Evolutionary conservation across 805 yeast species (phyloP), one percentile per base, ranked within the genome.

Genomic region (Candida ascalaphidarum): DNA sequence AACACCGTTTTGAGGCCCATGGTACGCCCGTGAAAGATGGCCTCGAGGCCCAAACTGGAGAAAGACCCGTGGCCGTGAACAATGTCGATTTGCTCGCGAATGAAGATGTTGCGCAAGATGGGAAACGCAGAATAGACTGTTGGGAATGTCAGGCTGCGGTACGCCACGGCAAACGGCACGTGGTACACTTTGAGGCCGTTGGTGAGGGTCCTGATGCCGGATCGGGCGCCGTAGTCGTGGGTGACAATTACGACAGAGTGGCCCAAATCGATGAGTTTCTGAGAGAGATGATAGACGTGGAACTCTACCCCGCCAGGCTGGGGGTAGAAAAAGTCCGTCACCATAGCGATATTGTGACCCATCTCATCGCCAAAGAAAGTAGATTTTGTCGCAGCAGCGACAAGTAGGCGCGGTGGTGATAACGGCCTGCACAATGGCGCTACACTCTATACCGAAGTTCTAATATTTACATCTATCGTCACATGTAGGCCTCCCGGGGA

Each of bases 251-350:
- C 58, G 8, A 89, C 96, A 4, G 82, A 73, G 47, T 88, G 96
- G 7, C 96, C 96, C 22, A 77, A 55, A 13, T 71, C 73, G 7
- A 84, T 78, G 30, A 88, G 69, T 44, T 79, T 74, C 52, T 85
- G 94, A 0, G 97, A 78, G 14, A 92, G 56, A 51, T 92, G 97
- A 52, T 84, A 85, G 11, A 89, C 82, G 50, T 92, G 98, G 36
- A 89, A 76, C 52, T 92, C 99, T 2, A 92, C 94, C 7, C 99
- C 99, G 3, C 99, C 99, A 0, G 96, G 81, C 50, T 92, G 98
- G 8, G 99, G 99, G 56, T 82, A 92, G 71, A 92, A 92, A 64
- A 86, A 92, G 55, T 92, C 99, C 24, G 94, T 82, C 4, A 88
- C 83, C 96, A 92, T 88, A 6, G 68, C 68, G 30, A 59, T 57